phyloP scores from a whole-genome alignment of 352 stramenopile species.

The Thalassiosira delicatula region DNA sequence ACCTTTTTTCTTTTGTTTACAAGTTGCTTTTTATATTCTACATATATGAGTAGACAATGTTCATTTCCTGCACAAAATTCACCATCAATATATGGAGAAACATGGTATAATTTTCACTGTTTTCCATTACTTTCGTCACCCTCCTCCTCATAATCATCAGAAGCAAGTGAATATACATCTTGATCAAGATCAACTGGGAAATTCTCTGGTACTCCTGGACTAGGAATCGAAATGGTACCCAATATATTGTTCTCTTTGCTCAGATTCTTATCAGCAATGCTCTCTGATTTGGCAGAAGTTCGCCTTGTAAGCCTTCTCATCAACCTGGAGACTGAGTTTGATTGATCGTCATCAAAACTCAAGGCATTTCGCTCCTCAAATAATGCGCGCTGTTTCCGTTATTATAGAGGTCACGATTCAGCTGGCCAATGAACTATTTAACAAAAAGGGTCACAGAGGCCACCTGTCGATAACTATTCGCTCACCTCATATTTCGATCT shows the following conservation, averaged over 20 bases:
- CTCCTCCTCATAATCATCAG: slow-evolving; percentile 14
- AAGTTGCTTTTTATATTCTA: too few relatives aligned
- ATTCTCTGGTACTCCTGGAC: slow-evolving; percentile 47
- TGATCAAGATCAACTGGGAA: slow-evolving; percentile 45
- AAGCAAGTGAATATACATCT: slow-evolving; percentile 34
- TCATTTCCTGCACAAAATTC: too few relatives aligned
- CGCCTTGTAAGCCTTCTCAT: slow-evolving; percentile 27
- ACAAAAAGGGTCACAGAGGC: too few relatives aligned
- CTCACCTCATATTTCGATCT: slow-evolving; percentile 51
- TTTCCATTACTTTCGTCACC: not conserved
- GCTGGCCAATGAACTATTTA: too few relatives aligned
- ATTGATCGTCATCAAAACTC: not conserved
- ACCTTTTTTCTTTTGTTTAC: too few relatives aligned
- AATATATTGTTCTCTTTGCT: slow-evolving; percentile 7
- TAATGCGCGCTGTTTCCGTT: too few relatives aligned
- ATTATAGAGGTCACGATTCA: too few relatives aligned
- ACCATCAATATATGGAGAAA: too few relatives aligned
- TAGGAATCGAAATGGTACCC: slow-evolving; percentile 44
- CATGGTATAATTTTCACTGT: not conserved
- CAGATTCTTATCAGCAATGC: not conserved
- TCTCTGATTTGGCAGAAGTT: not conserved
- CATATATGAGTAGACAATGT: too few relatives aligned
- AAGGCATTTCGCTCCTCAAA: too few relatives aligned
- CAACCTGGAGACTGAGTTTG: slow-evolving; percentile 2
- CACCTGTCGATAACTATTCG: not conserved